A percentile compares a stretch with the other conserved stretches of the same genome.
phyloP scores from a whole-genome alignment of 176 grass and related monocot species.

The Guadua angustifolia region DNA sequence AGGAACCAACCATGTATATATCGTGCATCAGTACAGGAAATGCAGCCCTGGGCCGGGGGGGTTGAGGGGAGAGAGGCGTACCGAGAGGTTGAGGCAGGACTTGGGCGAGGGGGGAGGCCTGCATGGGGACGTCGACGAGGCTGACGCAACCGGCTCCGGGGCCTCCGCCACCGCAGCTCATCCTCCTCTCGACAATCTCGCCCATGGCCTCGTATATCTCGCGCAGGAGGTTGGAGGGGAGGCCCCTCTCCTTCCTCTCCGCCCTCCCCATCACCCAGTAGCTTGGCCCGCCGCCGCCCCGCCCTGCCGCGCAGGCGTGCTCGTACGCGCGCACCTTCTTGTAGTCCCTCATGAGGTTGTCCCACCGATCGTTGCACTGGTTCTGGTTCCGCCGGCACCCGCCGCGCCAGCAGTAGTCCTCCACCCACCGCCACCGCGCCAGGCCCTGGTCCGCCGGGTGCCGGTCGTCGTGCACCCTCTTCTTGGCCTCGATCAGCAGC shows the following conservation, averaged over 20 bases:
- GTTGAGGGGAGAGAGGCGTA: background rate
- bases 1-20: background rate
- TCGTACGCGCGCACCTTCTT: constrained; percentile 98
- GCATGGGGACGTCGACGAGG: too few species aligned
- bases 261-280: constrained; percentile 85
- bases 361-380: constrained; percentile 99
- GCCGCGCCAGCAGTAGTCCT: constrained; percentile 93
- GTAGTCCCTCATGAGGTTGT: constrained; percentile 96
- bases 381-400: constrained; percentile 90
- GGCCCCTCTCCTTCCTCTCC: constrained; percentile 73
- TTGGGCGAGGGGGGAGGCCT: constrained; percentile 49
- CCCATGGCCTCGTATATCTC: constrained; percentile 77
- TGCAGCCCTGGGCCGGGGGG: too few species aligned
- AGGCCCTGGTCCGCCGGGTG: constrained; percentile 55
- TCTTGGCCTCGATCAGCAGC: constrained; percentile 82
- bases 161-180: constrained; percentile 22
- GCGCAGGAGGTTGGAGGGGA: constrained; percentile 77
- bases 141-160: background rate
- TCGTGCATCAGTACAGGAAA: background rate
- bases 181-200: constrained; percentile 64
- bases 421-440: constrained; percentile 92
- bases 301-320: constrained; percentile 3
- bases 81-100: constrained; percentile 31
- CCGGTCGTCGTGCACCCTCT: constrained; percentile 69
- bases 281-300: constrained; percentile 39